Evolutionary conservation across 2,329 filamentous ascomycete genomes (phyloP).

Genomic region (Cladosporium sp.): DNA sequence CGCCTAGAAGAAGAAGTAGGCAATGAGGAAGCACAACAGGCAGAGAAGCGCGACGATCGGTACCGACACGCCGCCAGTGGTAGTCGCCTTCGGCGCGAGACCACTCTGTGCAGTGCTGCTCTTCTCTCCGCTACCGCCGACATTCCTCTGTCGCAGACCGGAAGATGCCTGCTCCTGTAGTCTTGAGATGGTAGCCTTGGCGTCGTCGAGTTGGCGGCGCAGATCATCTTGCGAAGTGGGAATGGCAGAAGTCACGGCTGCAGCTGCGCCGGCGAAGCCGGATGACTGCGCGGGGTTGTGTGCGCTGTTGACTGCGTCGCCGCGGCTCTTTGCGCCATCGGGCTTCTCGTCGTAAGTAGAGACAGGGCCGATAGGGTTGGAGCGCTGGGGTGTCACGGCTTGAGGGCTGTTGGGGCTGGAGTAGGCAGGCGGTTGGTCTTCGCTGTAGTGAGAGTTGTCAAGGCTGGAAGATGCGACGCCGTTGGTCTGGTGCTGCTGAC

Average conservation of each 20-base stretch:
- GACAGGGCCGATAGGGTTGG: slow-evolving; percentile 33
- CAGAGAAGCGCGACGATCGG: slow-evolving; percentile 80
- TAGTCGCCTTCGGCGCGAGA: slow-evolving; percentile 17
- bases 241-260: slow-evolving; percentile 46
- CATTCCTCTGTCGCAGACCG: slow-evolving; percentile 76
- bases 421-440: slow-evolving; percentile 49
- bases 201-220: slow-evolving; percentile 68
- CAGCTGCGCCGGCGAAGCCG: slow-evolving; percentile 37
- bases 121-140: slow-evolving; percentile 17
- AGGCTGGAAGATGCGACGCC: slow-evolving; percentile 20
- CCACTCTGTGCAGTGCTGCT: slow-evolving; percentile 18
- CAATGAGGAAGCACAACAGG: slow-evolving; percentile 85
- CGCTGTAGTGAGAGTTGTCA: slow-evolving; percentile 19
- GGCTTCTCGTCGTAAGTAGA: slow-evolving; percentile 38
- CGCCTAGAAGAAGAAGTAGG: slow-evolving; percentile 85
- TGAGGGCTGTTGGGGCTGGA: slow-evolving; percentile 51
- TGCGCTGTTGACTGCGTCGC: slow-evolving; percentile 37
- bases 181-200: slow-evolving; percentile 67
- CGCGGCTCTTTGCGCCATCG: slow-evolving; percentile 37
- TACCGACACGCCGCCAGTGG: slow-evolving; percentile 71
- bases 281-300: slow-evolving; percentile 36
- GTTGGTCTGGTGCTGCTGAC: slow-evolving; percentile 27
- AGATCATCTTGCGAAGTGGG: slow-evolving; percentile 58
- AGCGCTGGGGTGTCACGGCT: slow-evolving; percentile 43
- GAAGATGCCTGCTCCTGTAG: slow-evolving; percentile 63